phyloP scores from a whole-genome alignment of 2,329 filamentous ascomycete species.

The Grosmannia serpens region DNA sequence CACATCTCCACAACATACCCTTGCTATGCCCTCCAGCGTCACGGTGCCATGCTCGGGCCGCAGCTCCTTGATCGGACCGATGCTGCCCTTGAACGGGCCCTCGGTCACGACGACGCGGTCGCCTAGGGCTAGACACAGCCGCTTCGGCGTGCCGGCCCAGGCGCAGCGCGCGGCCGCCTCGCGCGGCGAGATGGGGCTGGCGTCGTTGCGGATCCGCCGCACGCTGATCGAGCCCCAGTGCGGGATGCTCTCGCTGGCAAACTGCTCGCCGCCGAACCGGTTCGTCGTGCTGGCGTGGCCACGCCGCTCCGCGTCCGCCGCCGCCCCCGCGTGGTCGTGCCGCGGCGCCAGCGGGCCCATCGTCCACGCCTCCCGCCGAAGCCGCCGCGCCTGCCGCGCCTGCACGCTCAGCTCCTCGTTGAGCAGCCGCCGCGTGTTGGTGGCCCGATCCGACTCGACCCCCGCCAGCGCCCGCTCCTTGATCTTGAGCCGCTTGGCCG shows the following conservation, averaged over 20 bases:
- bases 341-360: slow-evolving; percentile 69
- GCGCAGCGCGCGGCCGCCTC: slow-evolving; percentile 31
- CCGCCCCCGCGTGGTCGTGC: slow-evolving; percentile 36
- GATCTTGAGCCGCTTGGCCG: slow-evolving; percentile 30
- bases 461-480: neutral
- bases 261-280: slow-evolving; percentile 9
- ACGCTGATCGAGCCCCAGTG: slow-evolving; percentile 12
- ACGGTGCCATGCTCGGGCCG: slow-evolving; percentile 43
- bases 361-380: slow-evolving; percentile 64
- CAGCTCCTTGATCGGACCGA: slow-evolving; percentile 57
- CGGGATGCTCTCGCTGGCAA: slow-evolving; percentile 7
- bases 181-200: slow-evolving; percentile 10
- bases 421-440: slow-evolving; percentile 19
- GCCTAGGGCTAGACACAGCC: slow-evolving; percentile 51
- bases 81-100: slow-evolving; percentile 71
- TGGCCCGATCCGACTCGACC: neutral
- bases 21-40: slow-evolving; percentile 49
- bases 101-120: slow-evolving; percentile 76
- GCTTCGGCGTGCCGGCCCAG: slow-evolving; percentile 44
- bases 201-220: slow-evolving; percentile 8
- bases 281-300: slow-evolving; percentile 4
- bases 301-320: slow-evolving; percentile 9
- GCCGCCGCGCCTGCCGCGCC: slow-evolving; percentile 25
- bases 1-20: slow-evolving; percentile 51
- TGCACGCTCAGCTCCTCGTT: slow-evolving; percentile 20